A percentile compares a stretch with the other conserved stretches of the same genome.
phyloP scores from a whole-genome alignment of 176 grass and related monocot genomes.

The Zizania latifolia region DNA sequence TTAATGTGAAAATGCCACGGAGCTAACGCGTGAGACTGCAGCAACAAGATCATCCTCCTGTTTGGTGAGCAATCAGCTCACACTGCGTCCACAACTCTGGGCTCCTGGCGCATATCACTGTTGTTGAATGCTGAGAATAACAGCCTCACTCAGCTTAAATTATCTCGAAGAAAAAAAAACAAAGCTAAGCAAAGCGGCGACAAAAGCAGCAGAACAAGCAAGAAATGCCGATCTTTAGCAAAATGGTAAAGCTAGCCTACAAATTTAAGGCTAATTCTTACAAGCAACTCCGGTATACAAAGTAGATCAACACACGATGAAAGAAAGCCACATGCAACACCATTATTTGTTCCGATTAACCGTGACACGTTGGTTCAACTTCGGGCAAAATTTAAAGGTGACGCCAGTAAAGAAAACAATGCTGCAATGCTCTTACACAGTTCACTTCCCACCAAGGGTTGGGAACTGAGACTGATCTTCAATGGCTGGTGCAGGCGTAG shows the following conservation, averaged over 20 bases:
- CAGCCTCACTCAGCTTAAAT: too few species aligned
- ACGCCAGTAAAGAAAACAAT: constrained; percentile 20
- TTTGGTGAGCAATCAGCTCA: background rate
- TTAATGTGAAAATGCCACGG: too few species aligned
- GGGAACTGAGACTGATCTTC: constrained; percentile 77
- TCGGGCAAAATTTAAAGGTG: constrained; percentile 40
- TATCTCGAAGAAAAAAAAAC: background rate
- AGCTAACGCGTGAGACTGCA: too few species aligned
- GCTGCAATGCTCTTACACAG: background rate
- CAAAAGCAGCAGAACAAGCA: background rate
- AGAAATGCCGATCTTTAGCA: background rate
- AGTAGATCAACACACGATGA: constrained; percentile 12
- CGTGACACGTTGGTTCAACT: constrained; percentile 28
- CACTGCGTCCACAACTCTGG: background rate
- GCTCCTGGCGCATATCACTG: background rate
- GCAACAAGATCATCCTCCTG: background rate
- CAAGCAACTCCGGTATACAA: constrained; percentile 40
- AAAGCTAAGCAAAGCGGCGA: too few species aligned
- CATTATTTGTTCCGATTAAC: constrained; percentile 50
- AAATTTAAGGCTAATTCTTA: constrained; percentile 37
- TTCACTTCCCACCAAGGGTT: constrained; percentile 70
- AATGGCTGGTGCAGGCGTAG: constrained; percentile 57
- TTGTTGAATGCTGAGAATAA: background rate
- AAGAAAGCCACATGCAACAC: constrained; percentile 29
- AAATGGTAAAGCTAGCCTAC: constrained; percentile 36